Percentiles rank a stretch among this genome's conserved stretches.
phyloP scores from a whole-genome alignment of 2,329 filamentous ascomycete genomes.

The Bipolaris oryzae region DNA sequence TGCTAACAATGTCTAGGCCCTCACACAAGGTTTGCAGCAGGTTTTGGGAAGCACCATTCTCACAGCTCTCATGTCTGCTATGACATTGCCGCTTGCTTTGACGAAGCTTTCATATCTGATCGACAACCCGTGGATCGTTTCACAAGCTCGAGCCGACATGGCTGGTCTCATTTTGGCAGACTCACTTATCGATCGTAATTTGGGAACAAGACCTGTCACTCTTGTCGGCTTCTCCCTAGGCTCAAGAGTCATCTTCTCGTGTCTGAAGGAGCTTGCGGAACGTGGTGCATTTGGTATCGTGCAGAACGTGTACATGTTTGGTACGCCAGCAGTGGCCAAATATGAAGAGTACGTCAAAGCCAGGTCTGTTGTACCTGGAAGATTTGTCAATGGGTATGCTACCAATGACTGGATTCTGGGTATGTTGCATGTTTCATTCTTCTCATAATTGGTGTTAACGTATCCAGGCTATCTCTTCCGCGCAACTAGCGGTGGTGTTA shows the following conservation, averaged over 20 bases:
- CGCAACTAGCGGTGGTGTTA: slow-evolving; percentile 88
- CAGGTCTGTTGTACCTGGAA: slow-evolving; percentile 83
- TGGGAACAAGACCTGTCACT: slow-evolving; percentile 89
- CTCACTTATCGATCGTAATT: slow-evolving; percentile 86
- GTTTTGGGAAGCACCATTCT: slow-evolving; percentile 89
- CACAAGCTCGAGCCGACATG: slow-evolving; percentile 83
- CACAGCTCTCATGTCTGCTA: slow-evolving; percentile 85
- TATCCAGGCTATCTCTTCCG: slow-evolving; percentile 81
- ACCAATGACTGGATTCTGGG: slow-evolving; percentile 96
- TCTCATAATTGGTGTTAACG: slow-evolving; percentile 14
- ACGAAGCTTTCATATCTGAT: slow-evolving; percentile 96
- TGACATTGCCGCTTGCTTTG: slow-evolving; percentile 89
- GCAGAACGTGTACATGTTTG: slow-evolving; percentile 95
- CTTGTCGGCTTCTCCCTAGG: slow-evolving; percentile 95
- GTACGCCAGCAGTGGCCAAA: slow-evolving; percentile 88
- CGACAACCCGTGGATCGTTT: slow-evolving; percentile 98
- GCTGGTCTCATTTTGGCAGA: slow-evolving; percentile 93
- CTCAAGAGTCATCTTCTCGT: slow-evolving; percentile 89
- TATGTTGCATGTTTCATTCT: slow-evolving; percentile 17
- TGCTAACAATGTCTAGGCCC: slow-evolving; percentile 65
- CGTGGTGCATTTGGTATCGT: slow-evolving; percentile 85
- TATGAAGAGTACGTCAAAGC: slow-evolving; percentile 85
- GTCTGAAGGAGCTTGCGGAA: slow-evolving; percentile 81
- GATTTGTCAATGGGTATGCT: slow-evolving; percentile 93
- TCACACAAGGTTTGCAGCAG: slow-evolving; percentile 96